Conservation (phyloP, 306 rosid genomes). For the Sesbania bispinosa region DNA sequence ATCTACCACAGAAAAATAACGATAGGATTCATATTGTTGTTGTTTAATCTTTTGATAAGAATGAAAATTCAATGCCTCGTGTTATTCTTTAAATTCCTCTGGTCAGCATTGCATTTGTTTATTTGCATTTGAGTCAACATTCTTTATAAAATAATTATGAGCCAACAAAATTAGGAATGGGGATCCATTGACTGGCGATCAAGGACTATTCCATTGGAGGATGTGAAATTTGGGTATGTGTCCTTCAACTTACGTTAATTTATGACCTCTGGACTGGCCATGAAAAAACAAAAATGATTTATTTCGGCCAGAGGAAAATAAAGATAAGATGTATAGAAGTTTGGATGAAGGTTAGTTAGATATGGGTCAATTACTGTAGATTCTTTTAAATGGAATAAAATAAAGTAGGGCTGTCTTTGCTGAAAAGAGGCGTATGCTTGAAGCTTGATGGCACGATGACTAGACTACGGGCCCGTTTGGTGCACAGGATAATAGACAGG, state of each 20-base stretch:
- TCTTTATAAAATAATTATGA: not conserved
- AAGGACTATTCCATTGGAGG: not conserved
- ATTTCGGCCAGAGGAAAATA: no score
- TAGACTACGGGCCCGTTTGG: no score
- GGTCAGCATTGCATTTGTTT: not conserved
- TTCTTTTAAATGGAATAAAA: not conserved
- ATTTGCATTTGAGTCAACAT: not conserved
- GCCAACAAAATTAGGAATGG: not conserved
- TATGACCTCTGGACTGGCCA: not conserved
- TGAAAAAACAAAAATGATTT: not conserved
- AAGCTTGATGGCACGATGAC: not conserved
- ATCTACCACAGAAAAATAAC: conserved; percentile 2
- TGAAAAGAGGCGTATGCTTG: not conserved
- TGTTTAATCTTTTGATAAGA: not conserved
- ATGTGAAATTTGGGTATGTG: not conserved
- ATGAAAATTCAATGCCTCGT: not conserved
- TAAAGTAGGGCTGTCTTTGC: not conserved
- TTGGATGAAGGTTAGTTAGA: not conserved
- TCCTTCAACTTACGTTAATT: not conserved
- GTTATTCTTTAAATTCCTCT: not conserved
- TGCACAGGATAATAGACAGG: no score
- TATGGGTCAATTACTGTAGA: not conserved
- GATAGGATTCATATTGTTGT: not conserved
- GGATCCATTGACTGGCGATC: not conserved
- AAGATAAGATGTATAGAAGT: no score